phyloP scores from a whole-genome alignment of 164 flowering plant genomes.

The Nymphaea thermarum region DNA sequence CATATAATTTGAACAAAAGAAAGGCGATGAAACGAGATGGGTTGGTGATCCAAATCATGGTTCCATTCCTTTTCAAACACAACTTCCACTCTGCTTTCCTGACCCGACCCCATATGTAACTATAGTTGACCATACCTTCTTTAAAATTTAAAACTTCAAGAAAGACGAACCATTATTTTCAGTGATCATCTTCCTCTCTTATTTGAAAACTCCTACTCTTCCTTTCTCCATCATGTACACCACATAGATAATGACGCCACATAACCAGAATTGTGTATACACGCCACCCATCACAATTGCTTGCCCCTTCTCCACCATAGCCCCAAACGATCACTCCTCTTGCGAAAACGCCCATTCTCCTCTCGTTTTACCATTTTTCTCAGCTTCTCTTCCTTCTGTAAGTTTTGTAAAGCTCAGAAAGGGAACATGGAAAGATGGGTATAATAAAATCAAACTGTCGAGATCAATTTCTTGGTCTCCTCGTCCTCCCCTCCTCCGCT shows the following conservation, averaged over 20 bases:
- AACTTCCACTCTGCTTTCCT: too few relatives aligned
- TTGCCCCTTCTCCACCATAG: too few relatives aligned
- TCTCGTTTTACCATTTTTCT: background rate
- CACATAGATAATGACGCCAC: background rate
- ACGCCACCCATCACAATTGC: background rate
- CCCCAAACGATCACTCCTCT: too few relatives aligned
- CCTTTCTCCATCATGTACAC: background rate
- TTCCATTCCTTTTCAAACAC: too few relatives aligned
- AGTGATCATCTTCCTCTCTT: background rate
- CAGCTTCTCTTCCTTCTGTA: background rate
- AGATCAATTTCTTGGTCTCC: background rate
- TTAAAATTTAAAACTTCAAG: too few relatives aligned
- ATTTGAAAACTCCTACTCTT: background rate
- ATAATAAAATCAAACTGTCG: background rate
- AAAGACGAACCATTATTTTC: too few relatives aligned
- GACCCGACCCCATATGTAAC: too few relatives aligned
- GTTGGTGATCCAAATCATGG: too few relatives aligned
- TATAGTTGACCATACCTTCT: too few relatives aligned
- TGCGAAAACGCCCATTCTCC: too few relatives aligned
- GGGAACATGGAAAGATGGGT: background rate
- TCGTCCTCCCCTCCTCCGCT: background rate
- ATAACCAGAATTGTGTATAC: background rate
- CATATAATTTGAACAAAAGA: too few relatives aligned
- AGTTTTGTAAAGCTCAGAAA: background rate
- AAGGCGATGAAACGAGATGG: too few relatives aligned